Conservation (phyloP, 306 rosid genomes). For the Astragalus glycyphyllos region DNA sequence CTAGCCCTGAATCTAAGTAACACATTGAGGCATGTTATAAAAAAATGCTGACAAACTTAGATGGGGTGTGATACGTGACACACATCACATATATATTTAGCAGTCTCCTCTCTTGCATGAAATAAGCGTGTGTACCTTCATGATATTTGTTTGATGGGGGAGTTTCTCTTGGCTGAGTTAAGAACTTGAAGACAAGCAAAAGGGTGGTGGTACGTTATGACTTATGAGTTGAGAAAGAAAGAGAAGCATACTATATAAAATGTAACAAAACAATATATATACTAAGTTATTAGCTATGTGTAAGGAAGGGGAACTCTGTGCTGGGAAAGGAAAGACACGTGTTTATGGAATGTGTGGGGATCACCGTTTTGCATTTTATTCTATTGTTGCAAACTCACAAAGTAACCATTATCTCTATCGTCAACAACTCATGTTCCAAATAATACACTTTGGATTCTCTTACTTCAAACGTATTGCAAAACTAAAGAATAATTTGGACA, state of each 20-base stretch:
- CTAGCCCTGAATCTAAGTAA: not conserved
- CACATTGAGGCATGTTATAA: not conserved
- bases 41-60: conserved; percentile 6
- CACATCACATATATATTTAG: no score
- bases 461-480: no score
- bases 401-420: not conserved
- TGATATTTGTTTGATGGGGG: conserved; percentile 35
- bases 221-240: conserved; percentile 14
- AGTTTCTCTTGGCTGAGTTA: conserved; percentile 21
- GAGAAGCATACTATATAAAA: not conserved
- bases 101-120: no score
- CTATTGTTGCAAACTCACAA: not conserved
- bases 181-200: conserved; percentile 2
- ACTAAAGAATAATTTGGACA: no score
- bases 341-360: conserved; percentile 24
- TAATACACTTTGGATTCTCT: no score
- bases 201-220: not conserved
- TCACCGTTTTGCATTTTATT: no score
- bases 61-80: conserved; percentile 24
- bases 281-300: not conserved
- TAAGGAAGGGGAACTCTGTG: conserved; percentile 3
- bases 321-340: conserved; percentile 40
- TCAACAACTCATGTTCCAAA: no score
- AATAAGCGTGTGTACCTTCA: no score
- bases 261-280: no score